These are phyloP conservation scores for Salix arbutifolia DNA, from an alignment of 345 rosid genomes.

Conservation along the genomic window DNA sequence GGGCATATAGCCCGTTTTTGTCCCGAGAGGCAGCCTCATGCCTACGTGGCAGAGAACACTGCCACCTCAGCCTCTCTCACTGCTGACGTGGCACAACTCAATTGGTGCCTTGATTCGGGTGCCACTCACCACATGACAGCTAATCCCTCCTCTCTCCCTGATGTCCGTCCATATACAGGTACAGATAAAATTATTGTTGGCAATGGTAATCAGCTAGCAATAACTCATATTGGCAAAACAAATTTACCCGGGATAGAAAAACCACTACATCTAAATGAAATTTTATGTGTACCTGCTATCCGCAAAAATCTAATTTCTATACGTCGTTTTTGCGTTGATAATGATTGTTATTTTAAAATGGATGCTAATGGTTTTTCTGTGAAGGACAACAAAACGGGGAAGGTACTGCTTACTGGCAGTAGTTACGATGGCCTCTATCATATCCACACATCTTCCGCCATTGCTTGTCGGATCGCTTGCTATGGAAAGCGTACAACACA, in stretches of 20 bases:
- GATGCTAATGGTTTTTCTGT: too few species aligned
- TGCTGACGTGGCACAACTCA: too few species aligned
- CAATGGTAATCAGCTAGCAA: background rate
- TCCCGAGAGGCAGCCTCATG: background rate
- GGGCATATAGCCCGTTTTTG: background rate
- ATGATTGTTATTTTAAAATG: too few species aligned
- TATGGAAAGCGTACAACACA: background rate
- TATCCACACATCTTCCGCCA: background rate
- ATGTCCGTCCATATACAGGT: background rate
- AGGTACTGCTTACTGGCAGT: background rate
- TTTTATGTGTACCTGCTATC: background rate
- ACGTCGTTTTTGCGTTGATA: background rate
- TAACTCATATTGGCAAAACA: background rate
- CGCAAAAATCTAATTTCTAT: rapidly evolving
- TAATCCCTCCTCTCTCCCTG: background rate
- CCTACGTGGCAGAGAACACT: background rate
- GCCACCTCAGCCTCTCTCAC: background rate
- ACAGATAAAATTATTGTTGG: too few species aligned
- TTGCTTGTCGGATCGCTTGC: background rate
- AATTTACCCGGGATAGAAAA: rapidly evolving
- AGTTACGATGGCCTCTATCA: background rate
- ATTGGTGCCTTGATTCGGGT: background rate
- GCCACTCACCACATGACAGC: background rate
- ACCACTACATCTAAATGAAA: background rate
- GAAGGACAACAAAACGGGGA: background rate